phyloP scores from a whole-genome alignment of 75 land plant species.

The Cryptomeria japonica region DNA sequence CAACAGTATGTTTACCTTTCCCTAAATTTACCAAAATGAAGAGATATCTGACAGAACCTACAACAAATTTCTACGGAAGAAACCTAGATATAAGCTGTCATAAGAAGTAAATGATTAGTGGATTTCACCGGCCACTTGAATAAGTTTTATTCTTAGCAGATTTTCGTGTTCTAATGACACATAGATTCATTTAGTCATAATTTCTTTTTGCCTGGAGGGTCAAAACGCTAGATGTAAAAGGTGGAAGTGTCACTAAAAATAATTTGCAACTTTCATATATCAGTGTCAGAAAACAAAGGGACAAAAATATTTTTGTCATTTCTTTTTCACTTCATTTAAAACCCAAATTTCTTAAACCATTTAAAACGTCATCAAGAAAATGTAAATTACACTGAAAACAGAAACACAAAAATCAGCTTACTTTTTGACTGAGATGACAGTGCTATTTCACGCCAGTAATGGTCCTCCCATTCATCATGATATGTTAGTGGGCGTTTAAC shows the following conservation, averaged over 20 bases:
- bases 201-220: background rate
- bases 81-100: background rate
- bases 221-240: background rate
- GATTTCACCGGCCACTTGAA: background rate
- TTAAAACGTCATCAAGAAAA: background rate
- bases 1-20: background rate
- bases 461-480: slow-evolving; percentile 82
- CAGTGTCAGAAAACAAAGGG: background rate
- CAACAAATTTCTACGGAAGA: background rate
- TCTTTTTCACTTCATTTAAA: background rate
- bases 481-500: slow-evolving; percentile 43
- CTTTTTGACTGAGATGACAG: background rate
- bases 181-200: background rate
- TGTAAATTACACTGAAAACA: background rate
- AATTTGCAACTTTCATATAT: background rate
- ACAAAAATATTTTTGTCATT: background rate
- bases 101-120: background rate
- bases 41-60: background rate
- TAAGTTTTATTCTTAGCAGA: background rate
- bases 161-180: background rate
- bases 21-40: background rate
- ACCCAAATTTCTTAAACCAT: background rate
- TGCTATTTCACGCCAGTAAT: slow-evolving; percentile 52
- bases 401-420: background rate
- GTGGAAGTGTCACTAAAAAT: background rate